phyloP scores from a whole-genome alignment of 257 asterid species.

The Solanum chaucha region DNA sequence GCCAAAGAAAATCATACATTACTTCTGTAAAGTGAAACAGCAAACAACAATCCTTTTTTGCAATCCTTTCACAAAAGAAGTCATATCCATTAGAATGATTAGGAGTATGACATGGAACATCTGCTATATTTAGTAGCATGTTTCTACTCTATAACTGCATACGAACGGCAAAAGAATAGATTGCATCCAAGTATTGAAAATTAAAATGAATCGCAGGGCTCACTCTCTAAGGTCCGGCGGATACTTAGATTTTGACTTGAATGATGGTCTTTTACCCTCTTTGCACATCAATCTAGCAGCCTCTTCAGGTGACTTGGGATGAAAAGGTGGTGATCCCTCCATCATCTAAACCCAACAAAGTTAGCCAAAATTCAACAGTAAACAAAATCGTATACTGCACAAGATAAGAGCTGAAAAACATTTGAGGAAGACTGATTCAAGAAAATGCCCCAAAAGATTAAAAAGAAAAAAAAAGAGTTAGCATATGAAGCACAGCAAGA shows the following conservation, averaged over 20 bases:
- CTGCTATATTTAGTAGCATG: not conserved
- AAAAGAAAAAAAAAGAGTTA: not conserved
- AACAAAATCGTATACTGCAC: too few species aligned
- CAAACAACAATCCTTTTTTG: not conserved
- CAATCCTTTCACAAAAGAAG: not conserved
- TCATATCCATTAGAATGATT: not conserved
- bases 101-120: not conserved
- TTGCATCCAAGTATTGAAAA: not conserved
- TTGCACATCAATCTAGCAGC: slow-evolving; percentile 50
- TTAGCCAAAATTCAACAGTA: not conserved
- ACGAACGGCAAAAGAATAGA: not conserved
- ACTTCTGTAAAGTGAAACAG: not conserved
- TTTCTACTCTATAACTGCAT: not conserved
- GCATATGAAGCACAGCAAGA: not conserved
- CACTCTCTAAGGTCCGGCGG: slow-evolving; percentile 84
- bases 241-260: slow-evolving; percentile 75
- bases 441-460: not conserved
- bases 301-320: slow-evolving; percentile 73
- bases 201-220: slow-evolving; percentile 8
- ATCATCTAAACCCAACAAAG: slow-evolving; percentile 50
- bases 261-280: slow-evolving; percentile 68
- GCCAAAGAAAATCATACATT: not conserved
- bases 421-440: not conserved
- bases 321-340: slow-evolving; percentile 71
- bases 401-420: not conserved